Conservation (phyloP, 306 rosid species). For the Senna tora region DNA sequence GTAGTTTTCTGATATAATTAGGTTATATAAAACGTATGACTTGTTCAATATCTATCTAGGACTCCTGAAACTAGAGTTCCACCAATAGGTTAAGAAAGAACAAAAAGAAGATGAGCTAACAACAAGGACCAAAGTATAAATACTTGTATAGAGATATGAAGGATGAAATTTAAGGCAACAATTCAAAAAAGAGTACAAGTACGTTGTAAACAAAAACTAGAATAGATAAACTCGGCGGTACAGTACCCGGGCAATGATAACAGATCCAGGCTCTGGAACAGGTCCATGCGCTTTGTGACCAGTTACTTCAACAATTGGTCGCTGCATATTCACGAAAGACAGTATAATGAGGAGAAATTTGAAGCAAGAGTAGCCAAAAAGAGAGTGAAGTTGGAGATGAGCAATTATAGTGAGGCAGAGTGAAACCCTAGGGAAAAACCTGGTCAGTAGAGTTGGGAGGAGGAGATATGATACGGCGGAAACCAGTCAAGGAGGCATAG, state of each 20-base stretch:
- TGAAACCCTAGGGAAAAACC: slow-evolving; percentile 43
- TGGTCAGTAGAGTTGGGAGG: slow-evolving; percentile 62
- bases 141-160: neutral
- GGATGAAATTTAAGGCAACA: neutral
- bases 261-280: slow-evolving; percentile 82
- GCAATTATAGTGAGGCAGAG: too few relatives aligned
- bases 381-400: too few relatives aligned
- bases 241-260: slow-evolving; percentile 74
- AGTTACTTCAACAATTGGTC: slow-evolving; percentile 76
- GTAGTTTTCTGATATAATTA: neutral
- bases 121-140: neutral
- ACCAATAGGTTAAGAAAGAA: neutral
- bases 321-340: slow-evolving; percentile 44
- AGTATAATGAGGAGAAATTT: neutral
- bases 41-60: neutral
- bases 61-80: neutral
- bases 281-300: slow-evolving; percentile 91
- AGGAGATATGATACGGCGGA: slow-evolving; percentile 64
- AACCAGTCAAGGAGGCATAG: slow-evolving; percentile 84
- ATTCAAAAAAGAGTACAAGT: neutral
- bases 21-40: neutral
- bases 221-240: too few relatives aligned
- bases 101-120: neutral
- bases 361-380: too few relatives aligned
- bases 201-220: neutral